A percentile compares a stretch with the other conserved stretches of the same genome.
phyloP scores from a whole-genome alignment of 2,329 filamentous ascomycete species.

The Tolypocladium ophioglossoides region DNA sequence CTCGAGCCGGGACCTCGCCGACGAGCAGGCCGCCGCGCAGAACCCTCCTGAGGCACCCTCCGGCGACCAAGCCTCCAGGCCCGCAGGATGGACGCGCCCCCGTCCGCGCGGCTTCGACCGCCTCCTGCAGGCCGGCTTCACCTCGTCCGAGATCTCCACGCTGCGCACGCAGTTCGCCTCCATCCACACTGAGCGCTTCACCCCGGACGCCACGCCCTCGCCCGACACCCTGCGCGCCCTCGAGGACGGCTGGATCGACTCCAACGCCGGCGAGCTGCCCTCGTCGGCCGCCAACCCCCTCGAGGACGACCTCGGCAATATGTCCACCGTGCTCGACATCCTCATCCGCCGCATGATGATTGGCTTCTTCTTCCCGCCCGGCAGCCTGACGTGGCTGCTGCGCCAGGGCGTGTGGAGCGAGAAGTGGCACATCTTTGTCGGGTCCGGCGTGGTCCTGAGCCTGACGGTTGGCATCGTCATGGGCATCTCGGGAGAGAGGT shows the following conservation, averaged over 20 bases:
- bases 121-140: constrained; percentile 72
- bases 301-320: constrained; percentile 39
- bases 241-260: constrained; percentile 88
- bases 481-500: constrained; percentile 26
- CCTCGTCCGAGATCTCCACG: constrained; percentile 68
- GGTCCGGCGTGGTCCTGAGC: constrained; percentile 74
- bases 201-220: constrained; percentile 80
- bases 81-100: constrained; percentile 21
- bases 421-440: constrained; percentile 76
- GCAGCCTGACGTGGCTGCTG: constrained; percentile 74
- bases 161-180: constrained; percentile 82
- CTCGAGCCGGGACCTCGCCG: constrained; percentile 54
- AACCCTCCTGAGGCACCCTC: constrained; percentile 28
- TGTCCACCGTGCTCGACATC: constrained; percentile 58
- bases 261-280: constrained; percentile 35
- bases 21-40: constrained; percentile 45
- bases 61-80: constrained; percentile 42
- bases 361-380: constrained; percentile 92
- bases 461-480: constrained; percentile 62
- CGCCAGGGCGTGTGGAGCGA: constrained; percentile 79
- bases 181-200: constrained; percentile 72
- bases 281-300: constrained; percentile 22
- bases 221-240: constrained; percentile 64
- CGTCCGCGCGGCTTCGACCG: constrained; percentile 72
- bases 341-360: constrained; percentile 81